Base-by-base conservation (phyloP, 2,329 filamentous ascomycete genomes). In the Gyromitra esculenta region DNA sequence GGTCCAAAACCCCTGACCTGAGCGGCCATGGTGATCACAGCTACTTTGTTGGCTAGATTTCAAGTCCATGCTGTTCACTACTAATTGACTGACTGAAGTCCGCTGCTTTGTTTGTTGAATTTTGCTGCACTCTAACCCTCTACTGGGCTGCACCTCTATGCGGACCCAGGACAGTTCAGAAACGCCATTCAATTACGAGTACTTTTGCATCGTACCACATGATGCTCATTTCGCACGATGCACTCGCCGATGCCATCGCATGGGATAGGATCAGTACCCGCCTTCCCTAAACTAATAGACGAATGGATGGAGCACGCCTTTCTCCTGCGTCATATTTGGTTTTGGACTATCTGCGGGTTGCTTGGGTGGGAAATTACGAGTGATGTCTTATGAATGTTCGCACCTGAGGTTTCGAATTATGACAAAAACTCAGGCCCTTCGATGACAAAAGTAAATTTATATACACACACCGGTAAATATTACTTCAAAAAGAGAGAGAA, bases 141-240 rank as follows among this genome's bases (percentile, higher is more conserved):
- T 31, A 31, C 25, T 31, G 25, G 25, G 2, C 25, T 31, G 25
- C 25, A 31, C 2, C 25, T 31, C 25, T 31, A 4, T 31, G 25
- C 25, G 4, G 25, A 31, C 25, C 2, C 25, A 31, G 25, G 25
- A 1, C 25, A 4, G 25, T 31, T 31, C 25, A 3, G 25, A 31
- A 31, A 31, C 25, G 4, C 4, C 25, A 31, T 3, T 31, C 25
- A 31, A 31, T 31, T 31, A 21, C 18, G 18, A 21, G 50, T 67
- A 57, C 21, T 45, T 39, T 41, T 64, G 48, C 50, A 75, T 63
- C 72, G 72, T 75, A 75, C 64, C 65, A 75, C 65, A 75, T 50
- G 72, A 75, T 75, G 72, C 72, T 65, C 72, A 75, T 75, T 75
- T 65, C 66, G 21, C 59, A 75, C 59, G 72, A 75, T 75, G 72